Conservation (phyloP, 1,284 basidiomycete species). For the Xerocomus nothofagi region DNA sequence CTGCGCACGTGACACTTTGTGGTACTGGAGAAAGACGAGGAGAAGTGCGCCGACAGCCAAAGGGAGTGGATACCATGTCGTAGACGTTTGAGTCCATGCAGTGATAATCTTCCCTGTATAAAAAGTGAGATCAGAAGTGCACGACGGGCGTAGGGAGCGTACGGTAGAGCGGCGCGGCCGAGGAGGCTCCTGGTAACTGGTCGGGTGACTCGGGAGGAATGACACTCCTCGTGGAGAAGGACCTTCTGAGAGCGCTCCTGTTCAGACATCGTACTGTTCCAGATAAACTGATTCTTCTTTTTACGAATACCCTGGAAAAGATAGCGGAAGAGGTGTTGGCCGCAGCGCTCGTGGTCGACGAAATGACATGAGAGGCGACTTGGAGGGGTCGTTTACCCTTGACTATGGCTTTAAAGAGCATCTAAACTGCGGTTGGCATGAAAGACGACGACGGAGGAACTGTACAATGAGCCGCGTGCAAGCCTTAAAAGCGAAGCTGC, state of each 20-base stretch:
- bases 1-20: slow-evolving; percentile 50
- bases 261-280: slow-evolving; percentile 35
- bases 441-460: slow-evolving; percentile 9
- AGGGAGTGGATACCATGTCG: slow-evolving; percentile 95
- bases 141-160: slow-evolving; percentile 20
- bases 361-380: slow-evolving; percentile 50
- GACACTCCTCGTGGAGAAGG: slow-evolving; percentile 45
- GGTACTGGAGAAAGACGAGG: slow-evolving; percentile 81
- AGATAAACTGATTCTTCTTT: slow-evolving; percentile 44
- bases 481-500: slow-evolving; percentile 2
- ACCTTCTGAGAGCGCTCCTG: slow-evolving; percentile 30
- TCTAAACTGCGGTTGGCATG: slow-evolving; percentile 24
- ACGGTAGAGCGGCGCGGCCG: slow-evolving; percentile 53
- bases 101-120: slow-evolving; percentile 51
- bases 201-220: slow-evolving; percentile 31
- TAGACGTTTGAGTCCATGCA: slow-evolving; percentile 88
- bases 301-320: slow-evolving; percentile 46
- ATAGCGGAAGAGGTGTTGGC: slow-evolving; percentile 54
- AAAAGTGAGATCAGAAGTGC: slow-evolving; percentile 3
- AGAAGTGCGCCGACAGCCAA: slow-evolving; percentile 88
- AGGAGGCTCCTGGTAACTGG: slow-evolving; percentile 31
- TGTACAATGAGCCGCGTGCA: slow-evolving; percentile 3
- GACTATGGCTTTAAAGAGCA: slow-evolving; percentile 32
- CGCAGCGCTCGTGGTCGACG: slow-evolving; percentile 45
- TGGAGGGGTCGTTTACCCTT: slow-evolving; percentile 52